A percentile compares a stretch with the other conserved stretches of the same genome.
Conservation (phyloP, 2,329 filamentous ascomycete species). For the Albifimbria verrucaria region DNA sequence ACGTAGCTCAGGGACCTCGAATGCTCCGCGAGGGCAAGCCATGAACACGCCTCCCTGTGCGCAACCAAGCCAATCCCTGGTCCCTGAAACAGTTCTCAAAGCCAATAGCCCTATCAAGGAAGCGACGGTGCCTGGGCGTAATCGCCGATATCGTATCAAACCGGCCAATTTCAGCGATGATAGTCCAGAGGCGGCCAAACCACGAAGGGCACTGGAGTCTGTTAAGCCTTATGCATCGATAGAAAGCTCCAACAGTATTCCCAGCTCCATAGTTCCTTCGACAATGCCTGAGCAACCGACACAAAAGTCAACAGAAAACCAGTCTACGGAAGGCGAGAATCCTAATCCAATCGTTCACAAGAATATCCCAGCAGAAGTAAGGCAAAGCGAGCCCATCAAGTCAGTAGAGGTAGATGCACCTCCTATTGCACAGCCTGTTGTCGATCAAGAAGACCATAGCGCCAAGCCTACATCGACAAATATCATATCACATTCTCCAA, state of each 20-base stretch:
- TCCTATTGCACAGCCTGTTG: too few relatives aligned
- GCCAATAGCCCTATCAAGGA: constrained; percentile 2
- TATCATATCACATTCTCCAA: too few relatives aligned
- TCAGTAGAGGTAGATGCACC: too few relatives aligned
- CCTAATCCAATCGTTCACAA: too few relatives aligned
- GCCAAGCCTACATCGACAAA: too few relatives aligned
- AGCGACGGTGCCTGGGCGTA: constrained; percentile 4
- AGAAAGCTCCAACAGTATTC: constrained; percentile 22
- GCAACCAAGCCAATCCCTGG: constrained; percentile 21
- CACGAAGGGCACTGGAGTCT: constrained; percentile 16
- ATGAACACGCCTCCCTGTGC: constrained; percentile 29
- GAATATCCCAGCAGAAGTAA: too few relatives aligned
- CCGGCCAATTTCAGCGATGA: constrained; percentile 17
- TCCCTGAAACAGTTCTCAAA: constrained; percentile 13
- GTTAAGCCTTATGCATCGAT: constrained; percentile 18
- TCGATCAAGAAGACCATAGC: too few relatives aligned
- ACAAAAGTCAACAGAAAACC: constrained; percentile 8
- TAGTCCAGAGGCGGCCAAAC: constrained; percentile 12
- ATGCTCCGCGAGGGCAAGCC: constrained; percentile 3
- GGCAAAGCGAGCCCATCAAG: too few relatives aligned
- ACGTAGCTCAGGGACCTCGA: not conserved
- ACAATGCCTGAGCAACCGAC: constrained; percentile 17
- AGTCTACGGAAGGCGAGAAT: not conserved
- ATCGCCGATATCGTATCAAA: constrained; percentile 20
- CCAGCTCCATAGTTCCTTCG: constrained; percentile 25